Conservation (phyloP, 306 rosid species). For the Gastrolobium bilobum region DNA sequence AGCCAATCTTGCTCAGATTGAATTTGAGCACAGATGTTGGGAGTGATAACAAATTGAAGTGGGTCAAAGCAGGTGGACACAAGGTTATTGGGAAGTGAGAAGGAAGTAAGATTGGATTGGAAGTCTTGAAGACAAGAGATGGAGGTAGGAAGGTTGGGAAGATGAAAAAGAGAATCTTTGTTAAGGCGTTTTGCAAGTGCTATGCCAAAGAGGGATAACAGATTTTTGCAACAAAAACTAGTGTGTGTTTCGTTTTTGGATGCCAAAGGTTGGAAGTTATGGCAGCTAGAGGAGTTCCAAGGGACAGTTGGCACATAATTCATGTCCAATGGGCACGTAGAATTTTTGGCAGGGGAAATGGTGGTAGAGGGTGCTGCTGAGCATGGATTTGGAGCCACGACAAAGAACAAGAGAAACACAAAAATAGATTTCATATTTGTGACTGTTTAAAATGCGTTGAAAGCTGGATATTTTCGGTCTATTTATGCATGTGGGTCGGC, state of each 20-base stretch:
- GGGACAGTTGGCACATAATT: constrained; percentile 67
- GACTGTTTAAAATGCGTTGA: not conserved
- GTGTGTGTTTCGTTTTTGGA: constrained; percentile 32
- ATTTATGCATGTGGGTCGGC: not conserved
- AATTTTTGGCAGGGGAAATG: constrained; percentile 17
- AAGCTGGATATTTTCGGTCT: not conserved
- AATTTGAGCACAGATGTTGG: constrained; percentile 66
- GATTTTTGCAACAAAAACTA: constrained; percentile 65
- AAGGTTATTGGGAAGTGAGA: constrained; percentile 62
- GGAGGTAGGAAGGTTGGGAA: constrained; percentile 61
- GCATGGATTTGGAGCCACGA: constrained; percentile 22
- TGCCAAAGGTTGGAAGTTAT: constrained; percentile 48
- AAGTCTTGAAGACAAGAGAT: constrained; percentile 67
- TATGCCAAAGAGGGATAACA: constrained; percentile 69
- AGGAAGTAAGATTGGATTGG: constrained; percentile 66
- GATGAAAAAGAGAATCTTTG: constrained; percentile 65
- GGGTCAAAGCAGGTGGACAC: constrained; percentile 69
- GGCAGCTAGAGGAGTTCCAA: constrained; percentile 73
- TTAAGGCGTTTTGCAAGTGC: constrained; percentile 70
- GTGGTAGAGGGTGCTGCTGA: constrained; percentile 51
- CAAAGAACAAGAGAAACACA: constrained; percentile 47
- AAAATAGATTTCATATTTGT: constrained; percentile 34
- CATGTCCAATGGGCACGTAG: constrained; percentile 74
- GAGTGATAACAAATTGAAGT: constrained; percentile 64
- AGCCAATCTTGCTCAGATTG: constrained; percentile 68